Evolutionary conservation across 441 rosid genomes (phyloP).

Genomic region (Eutrema salsugineum): DNA sequence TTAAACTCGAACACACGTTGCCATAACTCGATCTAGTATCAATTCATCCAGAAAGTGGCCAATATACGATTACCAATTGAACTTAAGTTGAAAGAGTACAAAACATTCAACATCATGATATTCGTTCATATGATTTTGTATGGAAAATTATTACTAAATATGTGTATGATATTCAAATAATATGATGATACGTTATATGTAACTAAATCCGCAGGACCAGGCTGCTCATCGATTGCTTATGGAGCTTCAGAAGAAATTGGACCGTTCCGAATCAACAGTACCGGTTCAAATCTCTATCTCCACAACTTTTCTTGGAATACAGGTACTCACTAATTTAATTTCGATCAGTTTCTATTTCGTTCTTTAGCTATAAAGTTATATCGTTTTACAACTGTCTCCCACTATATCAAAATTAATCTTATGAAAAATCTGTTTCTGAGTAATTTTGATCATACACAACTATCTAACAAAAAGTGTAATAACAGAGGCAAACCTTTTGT

Average conservation of each 20-base stretch:
- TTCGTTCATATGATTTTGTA: too few species aligned
- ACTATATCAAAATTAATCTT: neutral
- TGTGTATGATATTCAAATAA: too few species aligned
- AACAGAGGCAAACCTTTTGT: slow-evolving; percentile 78
- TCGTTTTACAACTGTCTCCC: neutral
- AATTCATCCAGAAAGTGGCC: too few species aligned
- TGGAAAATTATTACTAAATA: too few species aligned
- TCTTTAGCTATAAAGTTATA: neutral
- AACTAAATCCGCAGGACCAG: slow-evolving; percentile 54
- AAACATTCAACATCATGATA: too few species aligned
- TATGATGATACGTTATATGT: too few species aligned
- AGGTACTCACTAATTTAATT: slow-evolving; percentile 30
- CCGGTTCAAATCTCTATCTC: slow-evolving; percentile 54
- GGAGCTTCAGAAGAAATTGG: slow-evolving; percentile 93
- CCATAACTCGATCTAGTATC: too few species aligned
- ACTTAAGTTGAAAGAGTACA: too few species aligned
- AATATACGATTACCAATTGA: too few species aligned
- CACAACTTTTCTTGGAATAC: slow-evolving; percentile 66
- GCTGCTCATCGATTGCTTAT: slow-evolving; percentile 84
- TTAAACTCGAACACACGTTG: too few species aligned
- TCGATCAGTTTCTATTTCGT: neutral
- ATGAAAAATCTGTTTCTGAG: neutral
- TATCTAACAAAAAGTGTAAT: neutral
- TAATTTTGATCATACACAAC: too few species aligned
- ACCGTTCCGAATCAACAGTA: slow-evolving; percentile 63